phyloP scores from a whole-genome alignment of 768 basidiomycete genomes.

The Leccinum barrowsii region DNA sequence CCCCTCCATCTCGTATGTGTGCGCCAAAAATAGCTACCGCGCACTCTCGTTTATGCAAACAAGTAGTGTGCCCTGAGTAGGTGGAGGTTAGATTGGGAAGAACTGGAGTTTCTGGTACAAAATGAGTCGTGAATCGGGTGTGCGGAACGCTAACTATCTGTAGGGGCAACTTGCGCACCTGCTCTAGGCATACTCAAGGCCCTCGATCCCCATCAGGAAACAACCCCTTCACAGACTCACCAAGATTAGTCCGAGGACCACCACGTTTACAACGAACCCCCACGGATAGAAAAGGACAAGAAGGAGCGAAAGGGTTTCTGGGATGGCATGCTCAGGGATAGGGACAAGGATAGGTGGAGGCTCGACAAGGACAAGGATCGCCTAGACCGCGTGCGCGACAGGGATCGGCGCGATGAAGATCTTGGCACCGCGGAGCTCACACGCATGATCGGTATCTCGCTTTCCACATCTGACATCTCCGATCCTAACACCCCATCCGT shows the following conservation, averaged over 20 bases:
- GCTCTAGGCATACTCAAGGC: slow-evolving; percentile 35
- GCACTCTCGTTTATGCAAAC: too few species aligned
- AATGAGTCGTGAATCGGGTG: too few species aligned
- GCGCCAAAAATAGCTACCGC: too few species aligned
- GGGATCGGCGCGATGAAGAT: slow-evolving; percentile 39
- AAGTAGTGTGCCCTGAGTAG: too few species aligned
- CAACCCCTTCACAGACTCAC: slow-evolving; percentile 7
- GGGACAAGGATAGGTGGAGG: slow-evolving; percentile 33
- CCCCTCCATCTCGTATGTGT: too few species aligned
- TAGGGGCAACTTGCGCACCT: slow-evolving; percentile 3
- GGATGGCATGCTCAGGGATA: slow-evolving; percentile 38
- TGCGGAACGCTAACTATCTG: too few species aligned
- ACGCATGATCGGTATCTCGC: slow-evolving; percentile 61
- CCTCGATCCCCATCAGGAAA: slow-evolving; percentile 51
- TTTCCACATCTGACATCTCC: not conserved
- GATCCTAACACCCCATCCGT: not conserved
- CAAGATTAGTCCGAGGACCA: slow-evolving; percentile 32
- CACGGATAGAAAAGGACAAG: slow-evolving; percentile 39
- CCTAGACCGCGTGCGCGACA: slow-evolving; percentile 29
- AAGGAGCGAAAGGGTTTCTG: slow-evolving; percentile 57
- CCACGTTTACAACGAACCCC: slow-evolving; percentile 18
- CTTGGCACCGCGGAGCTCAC: slow-evolving; percentile 53
- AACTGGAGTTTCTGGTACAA: too few species aligned
- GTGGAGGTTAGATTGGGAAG: too few species aligned
- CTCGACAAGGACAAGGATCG: slow-evolving; percentile 26